Percentiles rank a stretch among this genome's conserved stretches.
Evolutionary conservation across 768 basidiomycete species (phyloP).

Genomic region (Termitomyces titanicus): DNA sequence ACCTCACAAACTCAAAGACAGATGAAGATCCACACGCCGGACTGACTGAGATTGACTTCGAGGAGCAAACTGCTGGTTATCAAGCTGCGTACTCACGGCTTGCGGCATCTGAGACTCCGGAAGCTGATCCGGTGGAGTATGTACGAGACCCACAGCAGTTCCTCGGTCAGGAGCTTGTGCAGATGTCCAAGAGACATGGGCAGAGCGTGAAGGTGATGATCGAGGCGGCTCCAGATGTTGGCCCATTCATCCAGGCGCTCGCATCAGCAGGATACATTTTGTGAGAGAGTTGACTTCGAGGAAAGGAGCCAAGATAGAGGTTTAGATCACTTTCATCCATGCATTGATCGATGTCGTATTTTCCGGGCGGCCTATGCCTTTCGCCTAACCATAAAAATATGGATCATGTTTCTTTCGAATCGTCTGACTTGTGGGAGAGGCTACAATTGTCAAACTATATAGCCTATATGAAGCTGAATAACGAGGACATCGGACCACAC

Average conservation of each 20-base stretch:
- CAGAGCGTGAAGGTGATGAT: conserved; percentile 34
- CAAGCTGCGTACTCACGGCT: conserved; percentile 92
- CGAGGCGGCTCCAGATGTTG: conserved; percentile 26
- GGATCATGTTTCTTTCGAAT: background rate
- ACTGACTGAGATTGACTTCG: conserved; percentile 79
- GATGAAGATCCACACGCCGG: conserved; percentile 51
- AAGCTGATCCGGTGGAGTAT: conserved; percentile 60
- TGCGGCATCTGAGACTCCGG: conserved; percentile 67
- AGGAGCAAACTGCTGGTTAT: conserved; percentile 88
- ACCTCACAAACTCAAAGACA: conserved; percentile 42
- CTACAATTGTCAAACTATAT: no score
- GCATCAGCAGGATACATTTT: conserved; percentile 22
- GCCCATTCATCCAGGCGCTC: conserved; percentile 24
- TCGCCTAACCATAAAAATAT: background rate
- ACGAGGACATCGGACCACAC: no score
- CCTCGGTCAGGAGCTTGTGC: conserved; percentile 43
- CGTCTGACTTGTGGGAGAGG: background rate
- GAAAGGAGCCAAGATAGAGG: background rate
- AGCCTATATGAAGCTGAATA: no score
- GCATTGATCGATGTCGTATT: background rate
- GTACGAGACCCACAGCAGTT: conserved; percentile 54
- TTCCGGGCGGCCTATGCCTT: background rate
- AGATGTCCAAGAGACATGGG: conserved; percentile 33
- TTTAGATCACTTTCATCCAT: background rate
- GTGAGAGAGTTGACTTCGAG: conserved; percentile 2